Evolutionary conservation across 1,139 yeast genomes (phyloP).

Genomic region (Kodamaea suecica): DNA sequence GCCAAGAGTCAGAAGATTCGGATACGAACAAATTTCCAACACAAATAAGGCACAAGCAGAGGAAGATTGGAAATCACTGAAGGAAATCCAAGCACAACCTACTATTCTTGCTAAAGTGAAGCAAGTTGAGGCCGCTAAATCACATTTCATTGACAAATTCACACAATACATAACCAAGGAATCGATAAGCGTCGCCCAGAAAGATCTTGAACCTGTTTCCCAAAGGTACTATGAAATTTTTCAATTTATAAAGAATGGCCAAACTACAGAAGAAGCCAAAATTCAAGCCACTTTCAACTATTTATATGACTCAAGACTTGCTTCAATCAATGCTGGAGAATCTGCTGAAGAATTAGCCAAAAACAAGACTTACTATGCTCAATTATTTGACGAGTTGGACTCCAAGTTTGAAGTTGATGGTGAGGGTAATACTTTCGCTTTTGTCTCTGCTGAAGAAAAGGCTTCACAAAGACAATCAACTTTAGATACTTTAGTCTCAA

Average conservation of each 20-base stretch:
- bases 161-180: constrained; percentile 3
- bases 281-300: constrained; percentile 53
- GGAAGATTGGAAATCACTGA: constrained; percentile 54
- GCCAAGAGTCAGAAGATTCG: constrained; percentile 84
- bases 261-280: constrained; percentile 51
- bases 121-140: constrained; percentile 30
- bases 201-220: constrained; percentile 39
- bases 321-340: constrained; percentile 38
- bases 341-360: constrained; percentile 21
- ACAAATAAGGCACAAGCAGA: constrained; percentile 53
- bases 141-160: constrained; percentile 11
- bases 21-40: constrained; percentile 56
- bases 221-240: constrained; percentile 50
- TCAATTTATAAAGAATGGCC: constrained; percentile 25
- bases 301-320: constrained; percentile 47
- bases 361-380: constrained; percentile 3
- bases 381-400: constrained; percentile 19
- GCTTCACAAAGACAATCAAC: constrained; percentile 20
- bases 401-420: constrained; percentile 28
- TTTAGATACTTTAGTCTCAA: constrained; percentile 17
- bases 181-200: constrained; percentile 17
- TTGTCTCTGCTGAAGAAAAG: constrained; percentile 20
- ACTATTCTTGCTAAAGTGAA: constrained; percentile 36
- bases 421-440: constrained; percentile 24
- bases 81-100: constrained; percentile 59